Conservation (phyloP, 2,329 filamentous ascomycete species). For the Dothistroma septosporum region DNA sequence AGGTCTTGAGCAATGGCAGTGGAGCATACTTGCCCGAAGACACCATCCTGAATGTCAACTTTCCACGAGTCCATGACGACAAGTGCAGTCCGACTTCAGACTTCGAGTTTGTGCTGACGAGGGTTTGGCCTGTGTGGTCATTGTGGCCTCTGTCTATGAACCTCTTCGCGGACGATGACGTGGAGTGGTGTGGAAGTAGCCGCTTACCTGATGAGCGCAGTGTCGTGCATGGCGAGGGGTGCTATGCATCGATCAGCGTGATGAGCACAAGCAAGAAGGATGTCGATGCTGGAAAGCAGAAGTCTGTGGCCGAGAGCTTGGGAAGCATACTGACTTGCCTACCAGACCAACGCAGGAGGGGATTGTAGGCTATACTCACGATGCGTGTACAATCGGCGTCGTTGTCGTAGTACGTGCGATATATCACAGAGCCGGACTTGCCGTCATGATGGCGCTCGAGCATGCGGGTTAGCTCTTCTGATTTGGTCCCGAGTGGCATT, state of each 20-base stretch:
- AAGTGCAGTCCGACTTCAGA: conserved; percentile 51
- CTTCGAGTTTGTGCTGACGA: conserved; percentile 61
- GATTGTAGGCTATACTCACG: neutral
- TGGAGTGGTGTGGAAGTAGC: conserved; percentile 52
- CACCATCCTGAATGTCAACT: conserved; percentile 65
- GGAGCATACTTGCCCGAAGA: conserved; percentile 59
- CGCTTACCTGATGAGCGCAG: conserved; percentile 57
- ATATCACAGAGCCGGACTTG: too few relatives aligned
- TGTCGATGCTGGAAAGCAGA: conserved; percentile 50
- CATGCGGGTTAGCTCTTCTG: neutral
- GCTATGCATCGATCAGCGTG: conserved; percentile 61
- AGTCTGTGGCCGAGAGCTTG: conserved; percentile 50
- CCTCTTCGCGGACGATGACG: conserved; percentile 45
- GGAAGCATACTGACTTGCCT: conserved; percentile 47
- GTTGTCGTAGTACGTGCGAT: too few relatives aligned
- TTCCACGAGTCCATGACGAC: conserved; percentile 47
- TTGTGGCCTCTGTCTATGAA: conserved; percentile 24
- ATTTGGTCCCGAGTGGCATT: neutral
- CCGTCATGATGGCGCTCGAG: too few relatives aligned
- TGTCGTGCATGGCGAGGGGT: conserved; percentile 51
- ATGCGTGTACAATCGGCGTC: too few relatives aligned
- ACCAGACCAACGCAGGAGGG: conserved; percentile 20
- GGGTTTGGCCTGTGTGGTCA: conserved; percentile 48
- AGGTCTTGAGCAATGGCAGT: conserved; percentile 53
- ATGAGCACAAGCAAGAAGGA: conserved; percentile 60